Evolutionary conservation across 2,329 filamentous ascomycete genomes (phyloP), one percentile per base, ranked within the genome.

Genomic region (Ilyonectria sp.): DNA sequence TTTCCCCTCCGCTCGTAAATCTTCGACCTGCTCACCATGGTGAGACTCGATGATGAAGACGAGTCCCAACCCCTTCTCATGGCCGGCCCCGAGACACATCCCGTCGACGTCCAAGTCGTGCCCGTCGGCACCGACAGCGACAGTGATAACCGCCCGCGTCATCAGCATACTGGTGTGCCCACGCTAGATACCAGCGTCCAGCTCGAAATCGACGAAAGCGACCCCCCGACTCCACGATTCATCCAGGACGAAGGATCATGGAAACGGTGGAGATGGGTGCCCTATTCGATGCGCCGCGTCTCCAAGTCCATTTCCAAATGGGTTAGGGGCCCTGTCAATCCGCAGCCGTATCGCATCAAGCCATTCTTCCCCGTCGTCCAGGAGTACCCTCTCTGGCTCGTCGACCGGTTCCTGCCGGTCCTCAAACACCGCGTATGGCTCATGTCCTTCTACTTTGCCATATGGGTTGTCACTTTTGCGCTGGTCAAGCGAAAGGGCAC

Each of bases 401-500:
- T 94, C 64, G 87, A 94, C 69, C 86, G 83, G 60, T 87, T 89
- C 71, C 81, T 93, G 2, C 90, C 91, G 0, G 86, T 86, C 65
- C 81, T 80, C 69, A 87, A 82, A 69, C 89, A 92, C 59, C 88
- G 90, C 46, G 77, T 88, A n/a, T 82, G 82, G 73, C 82, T 93
- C 6, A 82, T 92, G 56, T 79, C 89, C 49, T 80, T 84, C 40
- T 92, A 90, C 70, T 88, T 92, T 55, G 85, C 87, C 33, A 79
- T 88, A 57, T 96, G 93, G 93, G 79, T 94, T 17, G 77, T 93
- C 56, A 86, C 87, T 0, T 95, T 95, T 78, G 86, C 87, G 23
- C 78, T 94, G 47, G 87, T 95, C 26, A 86, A 93, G 79, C 88
- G 90, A 73, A 85, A 87, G 66, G 91, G 91, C 60, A 86, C 88